Base-by-base conservation (phyloP, 1,284 basidiomycete genomes). In the Cutaneotrichosporon curvatum region DNA sequence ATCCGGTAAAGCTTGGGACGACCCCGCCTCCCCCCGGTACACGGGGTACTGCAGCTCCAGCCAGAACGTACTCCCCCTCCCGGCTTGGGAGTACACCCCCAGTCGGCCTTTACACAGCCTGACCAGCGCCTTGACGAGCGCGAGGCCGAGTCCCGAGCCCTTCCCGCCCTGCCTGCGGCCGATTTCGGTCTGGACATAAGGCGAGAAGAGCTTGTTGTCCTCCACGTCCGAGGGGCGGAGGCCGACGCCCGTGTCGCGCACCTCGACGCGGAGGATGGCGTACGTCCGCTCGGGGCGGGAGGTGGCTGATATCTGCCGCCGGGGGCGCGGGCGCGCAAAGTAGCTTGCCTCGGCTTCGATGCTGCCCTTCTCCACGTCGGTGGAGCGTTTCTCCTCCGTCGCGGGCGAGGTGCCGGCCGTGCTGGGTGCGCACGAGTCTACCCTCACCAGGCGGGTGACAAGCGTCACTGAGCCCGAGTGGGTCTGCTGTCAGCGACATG, bases 101-200 rank as follows among this genome's bases (percentile, higher is more conserved):
- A 90, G 73, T 19, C 86, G 78, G 6, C 88, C 89, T 9, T 84
- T 82, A 45, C 79, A 83, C 28, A 88, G 75, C 68, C 84, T 87
- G 54, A 94, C 85, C 48, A 94, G 91, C 63, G 88, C 86, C 33
- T 87, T 77, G n/a, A 91, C 87, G 18, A 92, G 78, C 2, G 87
- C 87, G 18, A 92, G 69, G 12, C 88, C 89, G n/a, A 91, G 73
- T 3, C 87, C 87, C 0, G 85, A 88, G 3, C 88, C 88, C 72
- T 90, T 90, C 9, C 85, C 87, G 51, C 85, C 78, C 73, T 92
- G 89, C 58, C 82, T 78, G 48, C 84, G 77, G 7, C 87, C 88
- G 31, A 74, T 72, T 48, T 74, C 74, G 6, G 73, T 76, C 50
- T 74, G 69, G 20, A 70, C 63, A 50, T 70, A 72, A 0, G 70